These are phyloP conservation scores for Candida sphagnicola DNA, from an alignment of 805 yeast species.

Conservation along the genomic window DNA sequence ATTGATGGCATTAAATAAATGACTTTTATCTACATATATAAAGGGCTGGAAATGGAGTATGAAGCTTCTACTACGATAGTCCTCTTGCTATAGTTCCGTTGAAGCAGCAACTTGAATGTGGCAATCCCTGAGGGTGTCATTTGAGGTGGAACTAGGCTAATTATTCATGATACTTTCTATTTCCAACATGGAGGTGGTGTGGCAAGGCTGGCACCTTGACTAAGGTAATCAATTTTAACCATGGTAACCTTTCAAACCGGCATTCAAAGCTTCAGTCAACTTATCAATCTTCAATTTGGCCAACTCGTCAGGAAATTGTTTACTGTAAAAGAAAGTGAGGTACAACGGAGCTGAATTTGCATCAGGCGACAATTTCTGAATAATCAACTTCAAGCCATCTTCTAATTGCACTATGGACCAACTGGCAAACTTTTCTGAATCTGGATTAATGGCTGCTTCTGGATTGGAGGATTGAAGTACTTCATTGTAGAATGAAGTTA, in stretches of 20 bases:
- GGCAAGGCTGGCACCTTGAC: too few species aligned
- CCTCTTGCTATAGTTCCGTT: too few species aligned
- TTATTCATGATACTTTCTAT: too few species aligned
- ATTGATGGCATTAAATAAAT: too few species aligned
- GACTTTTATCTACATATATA: too few species aligned
- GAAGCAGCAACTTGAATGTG: too few species aligned
- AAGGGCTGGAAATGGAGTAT: too few species aligned
- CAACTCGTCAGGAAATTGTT: slow-evolving; percentile 22
- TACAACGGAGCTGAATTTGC: slow-evolving; percentile 12
- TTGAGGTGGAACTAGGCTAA: too few species aligned
- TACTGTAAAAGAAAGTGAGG: slow-evolving; percentile 29
- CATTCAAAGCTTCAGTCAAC: slow-evolving; percentile 22
- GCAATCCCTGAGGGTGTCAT: too few species aligned
- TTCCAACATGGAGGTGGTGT: too few species aligned
- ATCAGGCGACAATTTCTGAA: slow-evolving; percentile 12
- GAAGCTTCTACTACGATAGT: too few species aligned
- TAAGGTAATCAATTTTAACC: too few species aligned
- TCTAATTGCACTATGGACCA: slow-evolving; percentile 33
- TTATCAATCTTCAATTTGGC: slow-evolving; percentile 36
- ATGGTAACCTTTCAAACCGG: slow-evolving; percentile 33
- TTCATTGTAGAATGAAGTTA: not conserved
- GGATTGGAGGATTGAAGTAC: not conserved
- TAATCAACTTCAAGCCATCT: slow-evolving; percentile 21
- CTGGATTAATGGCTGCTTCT: slow-evolving; percentile 9
- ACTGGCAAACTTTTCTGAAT: slow-evolving; percentile 8